Base-by-base conservation (phyloP, 192 early-diverging fungal species). In the Coemansia reversa region DNA sequence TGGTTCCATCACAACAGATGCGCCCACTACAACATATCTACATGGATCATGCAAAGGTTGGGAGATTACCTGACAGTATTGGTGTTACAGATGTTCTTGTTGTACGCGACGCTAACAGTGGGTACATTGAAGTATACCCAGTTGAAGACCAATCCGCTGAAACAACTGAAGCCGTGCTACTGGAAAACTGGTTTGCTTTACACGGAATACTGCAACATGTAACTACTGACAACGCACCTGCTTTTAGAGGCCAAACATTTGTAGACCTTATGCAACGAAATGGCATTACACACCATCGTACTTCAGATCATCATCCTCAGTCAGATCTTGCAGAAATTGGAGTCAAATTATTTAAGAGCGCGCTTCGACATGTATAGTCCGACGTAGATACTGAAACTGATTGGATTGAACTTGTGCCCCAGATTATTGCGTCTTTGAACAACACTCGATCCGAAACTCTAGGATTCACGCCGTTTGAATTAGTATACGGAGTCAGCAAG, bases 321-420 rank as follows among this genome's bases (percentile, higher is more conserved):
- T 59, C 42, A 11, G 39, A 59, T 4, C 20, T 59, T 1, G 58
- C 58, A 0, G 58, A 60, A 47, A 30, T 60, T 42, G 23, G 47
- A 0, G 27, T 60, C 2, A 60, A 60, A 28, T n/a, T 25, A 2
- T 23, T 60, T 6, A 50, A 49, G 47, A 27, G 8, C 11, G 19
- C 47, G 14, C 14, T 60, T 2, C 20, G 58, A 1, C 20, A 45
- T 42, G 7, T 60, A 16, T 25, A n/a, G 20, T 23, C 7, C 0
- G 47, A 60, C 28, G 5, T 2, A 19, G 25, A 0, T 0, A 23
- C 23, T 3, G 23, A 50, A 2, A 48, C 11, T 18, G 32, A 27
- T 4, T 60, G 47, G 25, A 25, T 60, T 3, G 24, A 18, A 2
- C 27, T 49, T 4, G 24, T 60, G 11, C 47, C 22, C 27, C 58